phyloP scores from a whole-genome alignment of 345 rosid species.

The Turnera subulata region DNA sequence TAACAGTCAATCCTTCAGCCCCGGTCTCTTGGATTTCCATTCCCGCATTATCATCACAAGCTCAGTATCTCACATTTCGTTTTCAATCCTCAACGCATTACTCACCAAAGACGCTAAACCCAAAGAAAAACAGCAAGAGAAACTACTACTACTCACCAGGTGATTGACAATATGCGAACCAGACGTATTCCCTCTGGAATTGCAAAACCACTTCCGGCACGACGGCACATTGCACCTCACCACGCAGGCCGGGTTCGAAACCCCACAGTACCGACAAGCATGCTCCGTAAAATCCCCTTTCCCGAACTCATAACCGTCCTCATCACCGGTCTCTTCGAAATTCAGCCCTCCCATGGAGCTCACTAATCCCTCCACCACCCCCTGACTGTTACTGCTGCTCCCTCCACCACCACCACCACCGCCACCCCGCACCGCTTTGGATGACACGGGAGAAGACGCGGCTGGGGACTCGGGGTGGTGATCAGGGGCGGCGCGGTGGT shows the following conservation, averaged over 20 bases:
- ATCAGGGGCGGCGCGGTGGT: slow-evolving; percentile 45
- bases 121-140: background rate
- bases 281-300: slow-evolving; percentile 86
- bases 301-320: slow-evolving; percentile 62
- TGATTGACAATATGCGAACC: slow-evolving; percentile 99
- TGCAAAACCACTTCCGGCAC: slow-evolving; percentile 98
- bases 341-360: slow-evolving; percentile 76
- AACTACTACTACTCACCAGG: slow-evolving; percentile 62
- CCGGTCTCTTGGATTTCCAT: no score
- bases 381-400: slow-evolving; percentile 33
- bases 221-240: slow-evolving; percentile 98
- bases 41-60: no score
- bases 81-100: background rate
- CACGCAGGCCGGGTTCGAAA: slow-evolving; percentile 96
- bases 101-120: background rate
- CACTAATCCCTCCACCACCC: slow-evolving; percentile 67
- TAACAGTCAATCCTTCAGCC: no score
- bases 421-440: slow-evolving; percentile 40
- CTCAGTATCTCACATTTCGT: no score
- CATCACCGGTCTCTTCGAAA: slow-evolving; percentile 96
- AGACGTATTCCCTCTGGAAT: slow-evolving; percentile 96
- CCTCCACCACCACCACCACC: slow-evolving; percentile 9
- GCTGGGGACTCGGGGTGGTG: slow-evolving; percentile 27
- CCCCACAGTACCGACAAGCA: slow-evolving; percentile 95
- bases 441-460: slow-evolving; percentile 57